These are phyloP conservation scores for Blastobotrys apis DNA, from an alignment of 1,139 yeast species.

Conservation along the genomic window DNA sequence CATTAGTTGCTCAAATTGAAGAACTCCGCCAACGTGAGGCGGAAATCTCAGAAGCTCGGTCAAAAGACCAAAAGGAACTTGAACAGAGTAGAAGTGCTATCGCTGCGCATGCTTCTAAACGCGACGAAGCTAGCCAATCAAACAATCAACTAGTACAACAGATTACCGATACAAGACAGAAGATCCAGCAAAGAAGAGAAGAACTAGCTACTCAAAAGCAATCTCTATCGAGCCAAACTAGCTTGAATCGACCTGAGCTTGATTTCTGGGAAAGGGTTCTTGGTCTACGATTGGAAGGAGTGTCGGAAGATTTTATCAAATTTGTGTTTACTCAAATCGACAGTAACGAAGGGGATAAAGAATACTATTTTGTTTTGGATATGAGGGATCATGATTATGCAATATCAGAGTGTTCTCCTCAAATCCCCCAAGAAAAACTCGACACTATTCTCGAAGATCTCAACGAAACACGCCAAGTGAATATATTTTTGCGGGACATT, in stretches of 20 bases:
- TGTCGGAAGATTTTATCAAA: slow-evolving; percentile 28
- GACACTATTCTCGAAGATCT: slow-evolving; percentile 18
- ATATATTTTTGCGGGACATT: slow-evolving; percentile 25
- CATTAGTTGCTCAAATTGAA: slow-evolving; percentile 26
- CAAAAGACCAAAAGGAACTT: slow-evolving; percentile 25
- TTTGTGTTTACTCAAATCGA: slow-evolving; percentile 31
- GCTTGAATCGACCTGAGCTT: slow-evolving; percentile 30
- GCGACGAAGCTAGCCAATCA: slow-evolving; percentile 21
- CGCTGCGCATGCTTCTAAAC: slow-evolving; percentile 22
- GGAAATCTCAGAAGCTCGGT: slow-evolving; percentile 23
- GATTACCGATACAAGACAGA: slow-evolving; percentile 19
- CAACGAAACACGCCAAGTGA: slow-evolving; percentile 23
- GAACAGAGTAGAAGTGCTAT: slow-evolving; percentile 24
- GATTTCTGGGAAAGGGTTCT: slow-evolving; percentile 31
- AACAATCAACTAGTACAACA: slow-evolving; percentile 19
- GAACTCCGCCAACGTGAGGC: slow-evolving; percentile 21
- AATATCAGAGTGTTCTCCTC: slow-evolving; percentile 20
- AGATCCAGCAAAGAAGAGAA: slow-evolving; percentile 17
- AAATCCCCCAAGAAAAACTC: slow-evolving; percentile 17
- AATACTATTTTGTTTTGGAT: slow-evolving; percentile 29
- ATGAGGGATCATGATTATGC: slow-evolving; percentile 27
- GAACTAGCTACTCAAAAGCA: slow-evolving; percentile 23
- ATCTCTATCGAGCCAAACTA: slow-evolving; percentile 25
- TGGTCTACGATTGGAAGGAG: slow-evolving; percentile 32
- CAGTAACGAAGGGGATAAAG: slow-evolving; percentile 24